Evolutionary conservation across 2,329 filamentous ascomycete genomes (phyloP).

Genomic region (Pseudocercospora ulei): DNA sequence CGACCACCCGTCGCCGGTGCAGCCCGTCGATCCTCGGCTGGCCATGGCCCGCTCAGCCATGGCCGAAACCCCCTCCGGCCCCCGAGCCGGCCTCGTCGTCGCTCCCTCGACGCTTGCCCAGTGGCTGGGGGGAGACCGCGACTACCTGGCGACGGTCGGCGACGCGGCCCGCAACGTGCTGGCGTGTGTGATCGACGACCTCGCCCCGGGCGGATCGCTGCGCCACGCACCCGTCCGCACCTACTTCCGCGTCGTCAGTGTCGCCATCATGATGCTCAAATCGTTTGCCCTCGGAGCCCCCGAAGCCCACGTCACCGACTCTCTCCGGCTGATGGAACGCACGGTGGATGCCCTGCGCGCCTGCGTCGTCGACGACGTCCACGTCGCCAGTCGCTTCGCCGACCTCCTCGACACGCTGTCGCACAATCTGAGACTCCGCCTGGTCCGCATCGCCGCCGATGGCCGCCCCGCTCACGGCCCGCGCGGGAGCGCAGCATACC

Average conservation of each 20-base stretch:
- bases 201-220: conserved; percentile 64
- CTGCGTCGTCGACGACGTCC: conserved; percentile 75
- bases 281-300: conserved; percentile 74
- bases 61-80: conserved; percentile 28
- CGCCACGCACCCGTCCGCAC: conserved; percentile 75
- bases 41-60: conserved; percentile 30
- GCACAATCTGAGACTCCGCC: conserved; percentile 60
- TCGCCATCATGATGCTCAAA: conserved; percentile 74
- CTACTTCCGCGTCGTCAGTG: conserved; percentile 77
- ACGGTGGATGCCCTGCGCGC: conserved; percentile 64
- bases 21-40: conserved; percentile 26
- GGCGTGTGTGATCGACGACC: conserved; percentile 63
- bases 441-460: conserved; percentile 51
- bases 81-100: conserved; percentile 38
- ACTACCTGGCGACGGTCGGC: conserved; percentile 60
- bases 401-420: conserved; percentile 72
- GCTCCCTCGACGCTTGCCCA: conserved; percentile 40
- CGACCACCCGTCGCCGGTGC: conserved; percentile 46
- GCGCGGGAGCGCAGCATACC: conserved; percentile 19
- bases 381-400: conserved; percentile 73
- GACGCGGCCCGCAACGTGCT: conserved; percentile 69
- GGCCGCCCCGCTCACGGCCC: conserved; percentile 25
- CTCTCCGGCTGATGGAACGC: conserved; percentile 63
- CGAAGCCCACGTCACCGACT: conserved; percentile 65
- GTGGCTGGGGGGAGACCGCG: conserved; percentile 51